phyloP scores from a whole-genome alignment of 306 rosid genomes.

The Styphnolobium japonicum region DNA sequence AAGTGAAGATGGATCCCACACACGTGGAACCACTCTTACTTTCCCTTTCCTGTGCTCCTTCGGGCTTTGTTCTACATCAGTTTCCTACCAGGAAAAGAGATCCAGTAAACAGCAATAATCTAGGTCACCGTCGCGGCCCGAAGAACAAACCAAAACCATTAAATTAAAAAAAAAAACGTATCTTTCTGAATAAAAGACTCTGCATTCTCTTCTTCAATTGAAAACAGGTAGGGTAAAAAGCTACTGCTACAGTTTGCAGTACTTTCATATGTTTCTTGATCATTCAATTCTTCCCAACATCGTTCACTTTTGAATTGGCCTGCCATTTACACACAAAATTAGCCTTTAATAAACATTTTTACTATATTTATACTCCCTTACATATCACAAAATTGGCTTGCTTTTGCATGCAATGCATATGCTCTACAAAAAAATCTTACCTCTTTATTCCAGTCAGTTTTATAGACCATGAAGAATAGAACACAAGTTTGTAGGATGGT shows the following conservation, averaged over 20 bases:
- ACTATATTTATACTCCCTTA: not conserved
- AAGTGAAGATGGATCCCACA: too few relatives aligned
- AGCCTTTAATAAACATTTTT: not conserved
- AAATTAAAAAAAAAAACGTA: not conserved
- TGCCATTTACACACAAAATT: slow-evolving; percentile 13
- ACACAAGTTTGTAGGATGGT: slow-evolving; percentile 66
- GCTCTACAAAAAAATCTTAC: not conserved
- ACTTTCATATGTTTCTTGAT: not conserved
- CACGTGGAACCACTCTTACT: too few relatives aligned
- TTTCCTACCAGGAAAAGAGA: too few relatives aligned
- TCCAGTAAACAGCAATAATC: too few relatives aligned
- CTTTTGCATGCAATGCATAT: not conserved
- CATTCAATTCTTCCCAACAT: not conserved
- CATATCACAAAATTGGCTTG: not conserved
- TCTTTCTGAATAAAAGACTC: not conserved
- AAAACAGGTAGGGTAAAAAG: not conserved
- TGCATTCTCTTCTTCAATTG: not conserved
- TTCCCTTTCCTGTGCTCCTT: too few relatives aligned
- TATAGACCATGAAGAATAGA: slow-evolving; percentile 51
- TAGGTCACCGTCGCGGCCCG: too few relatives aligned
- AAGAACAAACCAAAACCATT: too few relatives aligned
- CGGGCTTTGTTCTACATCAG: too few relatives aligned
- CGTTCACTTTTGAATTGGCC: slow-evolving; percentile 20
- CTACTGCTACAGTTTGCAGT: not conserved
- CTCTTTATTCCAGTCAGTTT: slow-evolving; percentile 77